Evolutionary conservation across 2,329 filamentous ascomycete genomes (phyloP), one percentile per base, ranked within the genome.

Genomic region (Zymoseptoria passerinii): DNA sequence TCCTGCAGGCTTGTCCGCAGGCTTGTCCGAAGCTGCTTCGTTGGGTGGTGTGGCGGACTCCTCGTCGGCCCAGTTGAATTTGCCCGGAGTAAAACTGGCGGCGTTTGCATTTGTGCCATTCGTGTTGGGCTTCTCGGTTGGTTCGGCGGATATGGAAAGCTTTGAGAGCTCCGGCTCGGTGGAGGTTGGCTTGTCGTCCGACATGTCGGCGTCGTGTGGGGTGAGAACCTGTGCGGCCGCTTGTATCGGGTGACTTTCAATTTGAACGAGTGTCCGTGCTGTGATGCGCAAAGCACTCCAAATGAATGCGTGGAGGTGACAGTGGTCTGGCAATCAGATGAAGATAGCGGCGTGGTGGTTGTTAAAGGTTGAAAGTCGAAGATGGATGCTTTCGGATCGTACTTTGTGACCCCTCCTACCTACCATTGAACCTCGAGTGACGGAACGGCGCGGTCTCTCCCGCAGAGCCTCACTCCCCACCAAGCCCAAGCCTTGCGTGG

Each of bases 61-160:
- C 20, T 72, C 70, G 53, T 73, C 71, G n/a, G 70, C 68, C 71
- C 71, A 73, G 58, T 65, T 65, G 64, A 71, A 67, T 48, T 67
- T 69, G 48, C 58, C 55, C 16, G 61, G 62, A 13, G 59, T 55
- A 40, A 60, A 61, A 10, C 44, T 44, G 40, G 52, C 35, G 20
- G 58, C 65, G 50, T 19, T 52, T 16, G 61, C 57, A 53, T 65
- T 65, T 10, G 65, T 63, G 51, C 61, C 62, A 50, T 61, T 62
- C n/a, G 35, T n/a, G 35, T 4, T 44, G 35, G 35, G 13, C 35
- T 44, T 44, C 1, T 54, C 49, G 23, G 60, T 54, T 23, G 57
- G 56, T 28, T 56, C 54, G 6, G 68, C 65, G 48, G 66, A 65
- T 51, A 71, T 64, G 40, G 60, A 58, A 20, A 69, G 63, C 35